A percentile compares a stretch with the other conserved stretches of the same genome.
Conservation (phyloP, 305 asterid genomes). For the Fraxinus ornus region DNA sequence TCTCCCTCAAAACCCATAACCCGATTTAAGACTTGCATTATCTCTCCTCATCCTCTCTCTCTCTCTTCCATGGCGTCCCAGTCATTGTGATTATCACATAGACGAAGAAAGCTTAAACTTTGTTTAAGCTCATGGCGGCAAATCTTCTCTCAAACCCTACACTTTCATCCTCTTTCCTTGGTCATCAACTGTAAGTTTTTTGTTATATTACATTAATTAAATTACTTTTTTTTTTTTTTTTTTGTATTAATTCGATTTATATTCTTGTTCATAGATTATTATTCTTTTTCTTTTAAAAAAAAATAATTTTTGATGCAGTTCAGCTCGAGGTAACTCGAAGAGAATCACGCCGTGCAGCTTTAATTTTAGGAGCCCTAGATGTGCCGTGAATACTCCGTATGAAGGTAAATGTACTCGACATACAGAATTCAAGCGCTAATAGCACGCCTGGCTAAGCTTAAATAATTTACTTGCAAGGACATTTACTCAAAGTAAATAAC, state of each 20-base stretch:
- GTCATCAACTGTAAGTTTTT: slow-evolving; percentile 52
- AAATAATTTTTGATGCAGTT: slow-evolving; percentile 31
- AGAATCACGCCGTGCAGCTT: slow-evolving; percentile 23
- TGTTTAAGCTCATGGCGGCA: slow-evolving; percentile 49
- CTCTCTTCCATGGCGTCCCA: neutral
- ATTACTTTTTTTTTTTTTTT: neutral
- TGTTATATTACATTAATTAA: neutral
- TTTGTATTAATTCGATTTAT: neutral
- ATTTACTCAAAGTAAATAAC: neutral
- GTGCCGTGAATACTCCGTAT: slow-evolving; percentile 59
- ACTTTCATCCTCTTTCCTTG: slow-evolving; percentile 57
- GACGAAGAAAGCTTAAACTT: neutral
- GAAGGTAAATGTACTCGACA: slow-evolving; percentile 45
- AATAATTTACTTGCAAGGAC: neutral
- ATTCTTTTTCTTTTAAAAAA: neutral
- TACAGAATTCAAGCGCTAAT: neutral
- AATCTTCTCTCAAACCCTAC: slow-evolving; percentile 54
- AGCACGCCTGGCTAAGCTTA: neutral
- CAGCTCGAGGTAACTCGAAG: slow-evolving; percentile 38
- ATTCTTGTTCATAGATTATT: neutral
- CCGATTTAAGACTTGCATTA: neutral
- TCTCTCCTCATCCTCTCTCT: neutral
- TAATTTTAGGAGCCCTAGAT: slow-evolving; percentile 41
- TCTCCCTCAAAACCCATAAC: neutral
- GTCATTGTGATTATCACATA: neutral